Evolutionary conservation across 2,329 filamentous ascomycete species (phyloP).

Genomic region (Cercospora zeina): DNA sequence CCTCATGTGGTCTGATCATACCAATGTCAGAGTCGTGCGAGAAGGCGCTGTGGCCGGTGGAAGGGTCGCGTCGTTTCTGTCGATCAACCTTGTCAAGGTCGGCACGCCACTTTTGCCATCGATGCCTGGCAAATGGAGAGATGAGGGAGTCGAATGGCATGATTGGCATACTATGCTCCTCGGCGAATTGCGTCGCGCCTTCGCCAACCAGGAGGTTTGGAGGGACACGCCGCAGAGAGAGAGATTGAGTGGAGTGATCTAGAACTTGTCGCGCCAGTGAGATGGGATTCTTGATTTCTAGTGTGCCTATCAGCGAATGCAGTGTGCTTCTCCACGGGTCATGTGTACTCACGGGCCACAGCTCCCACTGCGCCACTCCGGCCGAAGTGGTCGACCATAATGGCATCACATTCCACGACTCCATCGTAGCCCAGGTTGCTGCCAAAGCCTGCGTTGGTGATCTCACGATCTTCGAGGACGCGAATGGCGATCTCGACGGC

Average conservation of each 20-base stretch:
- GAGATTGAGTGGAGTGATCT: constrained; percentile 69
- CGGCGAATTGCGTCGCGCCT: constrained; percentile 84
- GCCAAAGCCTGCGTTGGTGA: constrained; percentile 94
- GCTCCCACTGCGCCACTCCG: constrained; percentile 92
- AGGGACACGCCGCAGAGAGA: constrained; percentile 86
- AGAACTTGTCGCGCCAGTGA: constrained; percentile 80
- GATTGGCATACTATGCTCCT: constrained; percentile 70
- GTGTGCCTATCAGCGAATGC: constrained; percentile 23
- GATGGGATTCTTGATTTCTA: constrained; percentile 91
- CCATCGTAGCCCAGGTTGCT: constrained; percentile 93
- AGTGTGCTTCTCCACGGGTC: not conserved
- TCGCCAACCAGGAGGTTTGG: constrained; percentile 87
- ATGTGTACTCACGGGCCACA: constrained; percentile 70
- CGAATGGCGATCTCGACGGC: constrained; percentile 88
- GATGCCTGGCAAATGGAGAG: constrained; percentile 74
- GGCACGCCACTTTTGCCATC: constrained; percentile 73
- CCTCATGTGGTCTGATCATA: constrained; percentile 12
- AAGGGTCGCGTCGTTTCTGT: constrained; percentile 42
- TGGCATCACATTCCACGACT: constrained; percentile 90
- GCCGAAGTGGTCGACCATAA: constrained; percentile 85
- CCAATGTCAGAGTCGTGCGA: constrained; percentile 31
- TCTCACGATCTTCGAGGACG: constrained; percentile 85
- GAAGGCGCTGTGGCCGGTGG: constrained; percentile 19
- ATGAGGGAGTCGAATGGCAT: constrained; percentile 75
- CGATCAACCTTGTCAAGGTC: constrained; percentile 67